A percentile compares a stretch with the other conserved stretches of the same genome.
Evolutionary conservation across 2,329 filamentous ascomycete genomes (phyloP).

Genomic region (Aspergillus terreus): DNA sequence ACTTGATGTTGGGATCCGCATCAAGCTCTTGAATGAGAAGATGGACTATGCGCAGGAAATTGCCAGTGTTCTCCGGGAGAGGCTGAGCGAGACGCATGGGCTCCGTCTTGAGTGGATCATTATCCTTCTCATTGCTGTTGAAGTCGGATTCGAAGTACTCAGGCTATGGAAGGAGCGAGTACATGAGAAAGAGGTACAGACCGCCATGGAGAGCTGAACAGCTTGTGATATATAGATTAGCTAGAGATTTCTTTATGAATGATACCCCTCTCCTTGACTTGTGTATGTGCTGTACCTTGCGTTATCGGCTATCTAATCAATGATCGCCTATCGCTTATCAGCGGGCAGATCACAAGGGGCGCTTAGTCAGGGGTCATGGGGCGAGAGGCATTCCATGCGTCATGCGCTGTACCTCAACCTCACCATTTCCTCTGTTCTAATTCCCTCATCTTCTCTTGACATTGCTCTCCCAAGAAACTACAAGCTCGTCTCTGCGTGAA

Average conservation of each 20-base stretch:
- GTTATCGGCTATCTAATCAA: neutral
- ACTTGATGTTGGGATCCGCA: slow-evolving; percentile 85
- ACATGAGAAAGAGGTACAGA: slow-evolving; percentile 31
- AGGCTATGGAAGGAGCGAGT: slow-evolving; percentile 64
- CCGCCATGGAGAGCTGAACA: neutral
- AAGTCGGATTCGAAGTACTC: slow-evolving; percentile 82
- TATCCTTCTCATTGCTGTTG: slow-evolving; percentile 86
- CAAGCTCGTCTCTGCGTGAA: neutral
- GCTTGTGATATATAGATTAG: neutral
- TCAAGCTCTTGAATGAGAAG: slow-evolving; percentile 89
- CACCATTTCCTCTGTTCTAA: neutral
- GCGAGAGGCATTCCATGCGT: slow-evolving; percentile 3
- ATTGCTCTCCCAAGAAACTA: neutral
- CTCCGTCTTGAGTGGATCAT: slow-evolving; percentile 92
- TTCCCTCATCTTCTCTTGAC: neutral
- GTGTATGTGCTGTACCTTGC: neutral
- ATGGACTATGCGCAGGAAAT: slow-evolving; percentile 98
- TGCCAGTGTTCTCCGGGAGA: slow-evolving; percentile 79
- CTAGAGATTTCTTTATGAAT: neutral
- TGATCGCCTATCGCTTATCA: slow-evolving; percentile 2
- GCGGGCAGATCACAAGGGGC: slow-evolving; percentile 9
- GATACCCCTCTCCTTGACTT: slow-evolving; percentile 1
- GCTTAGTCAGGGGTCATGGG: slow-evolving; percentile 13
- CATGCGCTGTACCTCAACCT: neutral
- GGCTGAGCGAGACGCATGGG: slow-evolving; percentile 85